Conservation (phyloP, 2,329 filamentous ascomycete species). For the Nothopassalora personata region DNA sequence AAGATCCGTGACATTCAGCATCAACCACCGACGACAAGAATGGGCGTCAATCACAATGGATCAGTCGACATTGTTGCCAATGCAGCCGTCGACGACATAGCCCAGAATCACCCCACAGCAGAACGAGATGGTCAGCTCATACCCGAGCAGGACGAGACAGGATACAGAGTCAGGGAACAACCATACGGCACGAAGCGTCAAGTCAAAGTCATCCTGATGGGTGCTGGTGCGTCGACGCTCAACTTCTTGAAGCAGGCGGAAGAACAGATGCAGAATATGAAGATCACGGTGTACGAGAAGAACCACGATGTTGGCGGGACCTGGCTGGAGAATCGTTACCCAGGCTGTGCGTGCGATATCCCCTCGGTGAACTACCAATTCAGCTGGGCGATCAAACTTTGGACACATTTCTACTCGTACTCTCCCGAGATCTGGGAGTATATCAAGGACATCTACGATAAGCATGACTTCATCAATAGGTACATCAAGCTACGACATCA, state of each 20-base stretch:
- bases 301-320: constrained; percentile 35
- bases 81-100: constrained; percentile 21
- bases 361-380: constrained; percentile 48
- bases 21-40: neutral
- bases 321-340: constrained; percentile 34
- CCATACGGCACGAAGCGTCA: constrained; percentile 40
- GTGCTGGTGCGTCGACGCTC: constrained; percentile 39
- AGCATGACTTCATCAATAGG: constrained; percentile 42
- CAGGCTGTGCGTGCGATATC: constrained; percentile 43
- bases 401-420: constrained; percentile 46
- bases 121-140: constrained; percentile 31
- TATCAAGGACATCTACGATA: constrained; percentile 41
- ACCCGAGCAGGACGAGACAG: constrained; percentile 36
- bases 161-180: constrained; percentile 41
- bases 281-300: constrained; percentile 37
- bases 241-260: constrained; percentile 43
- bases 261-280: constrained; percentile 38
- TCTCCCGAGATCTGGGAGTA: constrained; percentile 47
- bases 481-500: constrained; percentile 45
- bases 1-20: neutral
- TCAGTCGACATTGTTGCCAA: constrained; percentile 17
- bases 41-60: constrained; percentile 24
- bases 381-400: constrained; percentile 47
- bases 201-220: constrained; percentile 40
- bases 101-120: constrained; percentile 20